Evolutionary conservation across 2,329 filamentous ascomycete genomes (phyloP).

Genomic region (Fusarium gaditjirri): DNA sequence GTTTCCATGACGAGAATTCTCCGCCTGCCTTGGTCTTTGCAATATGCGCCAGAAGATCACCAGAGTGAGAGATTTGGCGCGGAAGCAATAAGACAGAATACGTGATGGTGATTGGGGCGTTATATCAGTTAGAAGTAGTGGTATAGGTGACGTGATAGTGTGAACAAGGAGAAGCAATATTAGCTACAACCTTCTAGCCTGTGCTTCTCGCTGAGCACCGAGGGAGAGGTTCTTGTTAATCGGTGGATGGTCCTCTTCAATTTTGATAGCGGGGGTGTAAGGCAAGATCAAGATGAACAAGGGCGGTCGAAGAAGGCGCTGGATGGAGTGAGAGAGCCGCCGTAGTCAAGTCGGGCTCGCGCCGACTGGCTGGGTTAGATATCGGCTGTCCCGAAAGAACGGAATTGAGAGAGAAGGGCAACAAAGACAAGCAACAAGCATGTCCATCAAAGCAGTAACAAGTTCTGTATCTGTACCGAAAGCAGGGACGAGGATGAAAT

Average conservation of each 20-base stretch:
- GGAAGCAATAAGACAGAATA: conserved; percentile 45
- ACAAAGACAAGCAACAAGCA: conserved; percentile 25
- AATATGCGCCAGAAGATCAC: conserved; percentile 35
- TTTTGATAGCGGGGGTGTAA: conserved; percentile 33
- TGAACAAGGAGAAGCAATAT: conserved; percentile 26
- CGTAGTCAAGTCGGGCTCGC: conserved; percentile 35
- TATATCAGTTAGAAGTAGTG: conserved; percentile 29
- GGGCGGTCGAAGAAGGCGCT: conserved; percentile 31
- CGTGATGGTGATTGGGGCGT: conserved; percentile 35
- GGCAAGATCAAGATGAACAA: conserved; percentile 34
- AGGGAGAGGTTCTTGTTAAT: conserved; percentile 32
- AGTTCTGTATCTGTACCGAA: conserved; percentile 29
- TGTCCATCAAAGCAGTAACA: conserved; percentile 24
- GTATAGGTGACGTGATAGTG: conserved; percentile 11
- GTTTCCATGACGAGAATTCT: conserved; percentile 51
- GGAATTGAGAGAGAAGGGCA: conserved; percentile 42
- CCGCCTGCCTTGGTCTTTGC: conserved; percentile 46
- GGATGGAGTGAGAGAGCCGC: conserved; percentile 31
- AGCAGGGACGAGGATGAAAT: conserved; percentile 22
- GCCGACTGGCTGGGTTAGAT: conserved; percentile 41
- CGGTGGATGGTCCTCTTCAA: conserved; percentile 15
- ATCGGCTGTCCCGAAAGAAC: conserved; percentile 40
- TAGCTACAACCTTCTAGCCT: conserved; percentile 30
- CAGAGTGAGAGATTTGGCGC: conserved; percentile 35
- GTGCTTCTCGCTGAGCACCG: conserved; percentile 27